phyloP scores from a whole-genome alignment of 129 eudicot genomes.

The Lactuca saligna region DNA sequence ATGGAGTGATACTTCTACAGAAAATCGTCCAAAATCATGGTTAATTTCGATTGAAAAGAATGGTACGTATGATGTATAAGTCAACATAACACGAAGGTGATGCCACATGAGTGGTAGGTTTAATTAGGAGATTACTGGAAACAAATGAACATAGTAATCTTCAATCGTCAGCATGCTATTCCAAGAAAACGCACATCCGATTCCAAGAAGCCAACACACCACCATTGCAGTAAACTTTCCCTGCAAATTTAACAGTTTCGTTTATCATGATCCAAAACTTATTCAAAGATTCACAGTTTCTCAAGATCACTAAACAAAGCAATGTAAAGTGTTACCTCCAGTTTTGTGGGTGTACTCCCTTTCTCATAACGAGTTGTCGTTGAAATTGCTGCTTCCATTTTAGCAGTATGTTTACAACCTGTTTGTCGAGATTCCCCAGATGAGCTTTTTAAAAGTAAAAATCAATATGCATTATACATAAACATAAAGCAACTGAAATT shows the following conservation, averaged over 20 bases:
- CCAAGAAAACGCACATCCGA: slow-evolving; percentile 60
- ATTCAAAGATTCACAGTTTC: neutral
- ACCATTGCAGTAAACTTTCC: slow-evolving; percentile 44
- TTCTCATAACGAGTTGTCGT: neutral
- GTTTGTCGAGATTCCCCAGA: neutral
- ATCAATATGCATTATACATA: too few relatives aligned
- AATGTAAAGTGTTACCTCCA: neutral
- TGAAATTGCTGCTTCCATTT: slow-evolving; percentile 8
- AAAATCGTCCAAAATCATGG: neutral
- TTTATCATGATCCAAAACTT: neutral
- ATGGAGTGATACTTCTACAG: slow-evolving; percentile 47
- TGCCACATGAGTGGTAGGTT: too few relatives aligned
- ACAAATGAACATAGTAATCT: slow-evolving; percentile 50
- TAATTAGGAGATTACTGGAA: slow-evolving; percentile 39
- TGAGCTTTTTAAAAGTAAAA: neutral
- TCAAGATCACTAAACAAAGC: neutral
- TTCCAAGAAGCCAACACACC: slow-evolving; percentile 67
- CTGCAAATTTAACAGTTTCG: slow-evolving; percentile 30
- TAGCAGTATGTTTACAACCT: neutral
- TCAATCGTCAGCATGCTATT: slow-evolving; percentile 62
- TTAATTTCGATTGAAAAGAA: neutral
- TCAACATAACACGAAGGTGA: too few relatives aligned
- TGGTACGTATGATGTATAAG: too few relatives aligned
- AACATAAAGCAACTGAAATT: neutral
- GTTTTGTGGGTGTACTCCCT: slow-evolving; percentile 1